These are phyloP conservation scores for Rhodamnia rubescens DNA, from an alignment of 345 rosid genomes.

Conservation along the genomic window DNA sequence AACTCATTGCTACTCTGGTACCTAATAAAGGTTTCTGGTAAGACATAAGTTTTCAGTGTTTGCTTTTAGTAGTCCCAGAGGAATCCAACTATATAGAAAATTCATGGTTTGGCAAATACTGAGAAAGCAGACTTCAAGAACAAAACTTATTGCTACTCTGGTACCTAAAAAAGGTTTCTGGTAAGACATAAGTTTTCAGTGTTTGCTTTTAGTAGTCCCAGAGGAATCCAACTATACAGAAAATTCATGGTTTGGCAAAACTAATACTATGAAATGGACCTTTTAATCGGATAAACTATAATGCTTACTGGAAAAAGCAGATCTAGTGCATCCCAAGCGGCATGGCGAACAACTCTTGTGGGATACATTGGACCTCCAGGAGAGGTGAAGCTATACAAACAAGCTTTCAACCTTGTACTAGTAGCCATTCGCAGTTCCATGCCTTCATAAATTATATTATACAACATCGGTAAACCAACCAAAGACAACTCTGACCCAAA, in stretches of 20 bases:
- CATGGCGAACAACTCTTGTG: conserved; percentile 97
- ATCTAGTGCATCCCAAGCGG: conserved; percentile 96
- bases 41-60: background rate
- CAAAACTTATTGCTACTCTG: background rate
- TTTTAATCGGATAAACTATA: background rate
- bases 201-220: background rate
- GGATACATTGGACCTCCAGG: conserved; percentile 99
- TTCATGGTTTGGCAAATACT: background rate
- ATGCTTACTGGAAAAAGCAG: conserved; percentile 86
- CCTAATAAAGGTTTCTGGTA: background rate
- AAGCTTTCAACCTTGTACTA: conserved; percentile 84
- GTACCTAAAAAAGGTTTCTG: background rate
- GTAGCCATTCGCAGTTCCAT: conserved; percentile 94
- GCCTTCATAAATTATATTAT: conserved; percentile 30
- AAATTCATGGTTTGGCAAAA: background rate
- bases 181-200: background rate
- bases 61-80: background rate
- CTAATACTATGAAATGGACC: background rate
- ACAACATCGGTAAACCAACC: background rate
- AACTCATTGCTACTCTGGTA: background rate
- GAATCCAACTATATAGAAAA: background rate
- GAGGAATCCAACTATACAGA: background rate
- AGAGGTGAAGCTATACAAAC: conserved; percentile 90
- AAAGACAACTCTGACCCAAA: too few relatives aligned
- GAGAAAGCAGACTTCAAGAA: background rate